Base-by-base conservation (phyloP, 2,329 filamentous ascomycete species). In the Botryotinia convoluta region DNA sequence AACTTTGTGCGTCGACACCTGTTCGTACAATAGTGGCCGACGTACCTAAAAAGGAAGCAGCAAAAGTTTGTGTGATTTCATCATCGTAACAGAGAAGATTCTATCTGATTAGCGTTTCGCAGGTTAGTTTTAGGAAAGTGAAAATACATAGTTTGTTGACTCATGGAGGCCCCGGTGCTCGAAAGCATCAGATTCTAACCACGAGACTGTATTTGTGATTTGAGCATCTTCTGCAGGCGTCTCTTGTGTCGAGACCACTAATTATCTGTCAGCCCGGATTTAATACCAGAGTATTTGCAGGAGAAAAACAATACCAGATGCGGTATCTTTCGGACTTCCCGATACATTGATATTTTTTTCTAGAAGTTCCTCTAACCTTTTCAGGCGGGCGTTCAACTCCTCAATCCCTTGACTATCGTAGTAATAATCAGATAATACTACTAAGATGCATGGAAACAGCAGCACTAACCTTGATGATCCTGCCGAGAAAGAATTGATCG, bases 301-400 rank as follows among this genome's bases (percentile, higher is more conserved):
- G 20, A 37, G 32, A 10, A 16, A 42, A 10, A 2, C 12, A 48
- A 14, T 73, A 73, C 45, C n/a, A 35, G 48, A 22, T 29, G 29
- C 16, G n/a, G 39, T 39, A 51, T 60, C 29, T 29, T 20, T 35
- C n/a, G 39, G 44, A 57, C 54, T 29, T 32, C 26, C 32, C 6
- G 29, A 39, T 26, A 22, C 16, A 29, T 29, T 72, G 29, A 20
- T 12, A 9, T 60, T 68, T 8, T 37, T 51, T 7, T 69, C 69
- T 57, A 77, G 70, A 32, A 77, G 37, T 22, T 75, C 74, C 59
- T 78, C 77, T 5, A 78, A 32, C 22, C 67, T 76, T 57, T 67
- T 71, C 10, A 77, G 37, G 26, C 77, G 70, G 14, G 67, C 26
- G n/a, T 76, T 75, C 26, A 77, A 68, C 18, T 77, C 73, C 29